Base-by-base conservation (phyloP, 345 rosid species). In the Microthlaspi erraticum region DNA sequence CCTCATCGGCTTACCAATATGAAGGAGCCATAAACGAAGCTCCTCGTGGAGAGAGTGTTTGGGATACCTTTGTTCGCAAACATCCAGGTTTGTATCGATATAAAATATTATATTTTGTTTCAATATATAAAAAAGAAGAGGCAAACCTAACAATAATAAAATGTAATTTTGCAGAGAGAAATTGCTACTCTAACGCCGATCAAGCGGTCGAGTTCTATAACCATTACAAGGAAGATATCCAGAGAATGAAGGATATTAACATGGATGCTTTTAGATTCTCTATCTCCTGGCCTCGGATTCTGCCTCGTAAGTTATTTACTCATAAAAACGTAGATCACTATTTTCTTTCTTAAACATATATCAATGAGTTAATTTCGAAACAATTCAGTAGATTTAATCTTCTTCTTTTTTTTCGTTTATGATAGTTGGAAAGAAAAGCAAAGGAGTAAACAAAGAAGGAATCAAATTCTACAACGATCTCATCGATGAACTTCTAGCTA, bases 241-340 rank as follows among this genome's bases (percentile, higher is more conserved):
- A 64, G 7, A 61, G 78, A 23, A 55, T 85, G 77, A 81, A 83
- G 12, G 70, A 56, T 23, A 56, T 83, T 18, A 81, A 82, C 32
- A 65, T 82, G 68, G 80, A 85, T 70, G 76, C 80, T 55, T 83
- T 77, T 55, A 80, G 84, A 74, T 81, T 85, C 51, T 85, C 85
- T 41, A 80, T 85, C 48, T 85, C 87, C 13, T 85, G 89, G 89
- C 36, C 82, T 19, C 64, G 90, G 29, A 48, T 85, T n/a, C 42
- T 80, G 0, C 87, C 87, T n/a, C 52, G 86, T 83, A 80, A 64
- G 73, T 48, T 42, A 8, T 65, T 49, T 34, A 18, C 14, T 54
- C 16, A 16, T 34, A 10, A 10, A 10, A 17, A 51, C n/a, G 43
- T 12, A 59, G 3, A 31, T 16, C 49, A 44, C 7, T 20, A 9